Percentiles rank a stretch among this genome's conserved stretches.
Evolutionary conservation across 1,284 basidiomycete species (phyloP).

Genomic region (Tilletia indica): DNA sequence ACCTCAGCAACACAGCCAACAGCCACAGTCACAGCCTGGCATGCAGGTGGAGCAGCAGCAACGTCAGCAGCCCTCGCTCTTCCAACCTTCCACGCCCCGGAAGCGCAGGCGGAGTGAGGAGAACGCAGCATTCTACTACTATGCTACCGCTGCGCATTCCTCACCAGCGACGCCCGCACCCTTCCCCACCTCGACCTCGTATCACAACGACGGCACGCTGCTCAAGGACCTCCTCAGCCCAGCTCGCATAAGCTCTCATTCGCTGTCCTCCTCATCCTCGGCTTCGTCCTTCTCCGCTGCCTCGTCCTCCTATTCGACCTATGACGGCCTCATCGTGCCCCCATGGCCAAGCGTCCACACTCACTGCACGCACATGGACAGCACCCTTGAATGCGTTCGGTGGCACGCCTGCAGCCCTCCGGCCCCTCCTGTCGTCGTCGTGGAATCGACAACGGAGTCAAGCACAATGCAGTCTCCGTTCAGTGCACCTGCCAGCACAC

Average conservation of each 20-base stretch:
- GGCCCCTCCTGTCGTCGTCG: background rate
- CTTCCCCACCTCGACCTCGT: background rate
- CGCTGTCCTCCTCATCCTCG: background rate
- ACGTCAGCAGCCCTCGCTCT: background rate
- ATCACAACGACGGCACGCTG: background rate
- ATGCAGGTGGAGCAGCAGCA: slow-evolving; percentile 2
- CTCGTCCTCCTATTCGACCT: background rate
- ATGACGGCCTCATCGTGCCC: background rate
- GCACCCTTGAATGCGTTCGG: background rate
- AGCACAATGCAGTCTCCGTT: too few relatives aligned
- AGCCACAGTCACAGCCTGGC: background rate
- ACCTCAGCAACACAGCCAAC: too few relatives aligned
- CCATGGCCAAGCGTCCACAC: slow-evolving; percentile 10
- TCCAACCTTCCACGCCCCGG: background rate
- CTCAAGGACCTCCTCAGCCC: slow-evolving; percentile 3
- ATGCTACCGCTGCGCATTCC: background rate
- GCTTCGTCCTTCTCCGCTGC: background rate
- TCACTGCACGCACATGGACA: slow-evolving; percentile 8
- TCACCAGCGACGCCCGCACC: background rate
- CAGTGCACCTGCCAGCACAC: too few relatives aligned
- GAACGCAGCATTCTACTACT: slow-evolving; percentile 16
- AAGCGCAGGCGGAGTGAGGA: slow-evolving; percentile 7
- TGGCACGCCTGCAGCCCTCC: background rate
- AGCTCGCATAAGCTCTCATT: background rate
- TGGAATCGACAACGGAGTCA: background rate